Percentiles rank a stretch among this genome's conserved stretches.
phyloP scores from a whole-genome alignment of 805 yeast genomes.

The Teunomyces panamensis region DNA sequence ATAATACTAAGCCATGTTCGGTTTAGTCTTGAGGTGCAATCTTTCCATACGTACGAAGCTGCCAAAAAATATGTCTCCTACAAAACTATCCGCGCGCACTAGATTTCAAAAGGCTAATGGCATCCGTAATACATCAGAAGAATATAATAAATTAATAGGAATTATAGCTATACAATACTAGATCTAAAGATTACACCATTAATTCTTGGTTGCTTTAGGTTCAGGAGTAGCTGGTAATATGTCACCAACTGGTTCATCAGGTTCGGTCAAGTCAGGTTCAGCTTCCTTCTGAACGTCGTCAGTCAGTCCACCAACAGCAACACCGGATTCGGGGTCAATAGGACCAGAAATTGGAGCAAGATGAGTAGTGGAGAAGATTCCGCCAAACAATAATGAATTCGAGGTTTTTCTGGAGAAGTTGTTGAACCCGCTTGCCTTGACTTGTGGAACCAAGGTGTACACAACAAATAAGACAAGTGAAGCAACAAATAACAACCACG shows the following conservation, averaged over 20 bases:
- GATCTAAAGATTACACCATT: too few relatives aligned
- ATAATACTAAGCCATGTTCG: too few relatives aligned
- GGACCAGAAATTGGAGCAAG: background rate
- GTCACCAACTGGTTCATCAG: background rate
- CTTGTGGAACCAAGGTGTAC: conserved; percentile 16
- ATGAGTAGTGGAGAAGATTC: background rate
- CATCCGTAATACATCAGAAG: too few relatives aligned
- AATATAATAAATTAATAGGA: too few relatives aligned
- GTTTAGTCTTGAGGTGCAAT: too few relatives aligned
- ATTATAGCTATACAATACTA: too few relatives aligned
- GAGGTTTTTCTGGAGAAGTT: background rate
- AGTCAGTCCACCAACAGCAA: background rate
- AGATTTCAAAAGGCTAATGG: too few relatives aligned
- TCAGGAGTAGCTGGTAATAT: background rate
- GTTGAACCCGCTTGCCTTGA: conserved; percentile 1
- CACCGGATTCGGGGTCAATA: background rate
- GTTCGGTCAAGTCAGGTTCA: background rate
- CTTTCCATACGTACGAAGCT: too few relatives aligned
- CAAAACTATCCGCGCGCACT: too few relatives aligned
- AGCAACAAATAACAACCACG: conserved; percentile 18
- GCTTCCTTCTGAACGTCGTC: conserved; percentile 1
- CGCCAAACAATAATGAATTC: conserved; percentile 2
- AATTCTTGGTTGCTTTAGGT: background rate
- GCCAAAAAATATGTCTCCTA: too few relatives aligned
- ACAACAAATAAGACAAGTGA: conserved; percentile 14